A percentile compares a stretch with the other conserved stretches of the same genome.
Conservation (phyloP, 139 green algal species). For the Chlorella vulgaris region DNA sequence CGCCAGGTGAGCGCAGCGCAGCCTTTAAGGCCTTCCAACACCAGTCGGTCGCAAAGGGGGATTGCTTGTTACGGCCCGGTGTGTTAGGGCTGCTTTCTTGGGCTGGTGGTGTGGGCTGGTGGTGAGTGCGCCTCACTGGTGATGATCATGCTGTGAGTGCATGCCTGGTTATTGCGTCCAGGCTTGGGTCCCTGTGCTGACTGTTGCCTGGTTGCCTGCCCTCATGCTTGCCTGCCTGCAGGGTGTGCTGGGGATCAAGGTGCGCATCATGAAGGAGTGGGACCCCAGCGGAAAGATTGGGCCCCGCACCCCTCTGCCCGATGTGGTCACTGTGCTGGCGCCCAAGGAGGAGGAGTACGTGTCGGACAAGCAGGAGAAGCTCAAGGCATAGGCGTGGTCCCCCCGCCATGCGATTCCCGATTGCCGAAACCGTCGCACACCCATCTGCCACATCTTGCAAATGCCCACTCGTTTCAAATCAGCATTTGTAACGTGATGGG, state of each 20-base stretch:
- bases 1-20: constrained; percentile 76
- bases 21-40: background rate
- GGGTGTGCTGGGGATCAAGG: constrained; percentile 97
- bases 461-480: no score
- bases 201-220: background rate
- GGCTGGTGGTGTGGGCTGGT: background rate
- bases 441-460: no score
- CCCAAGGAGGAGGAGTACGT: constrained; percentile 79
- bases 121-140: no score
- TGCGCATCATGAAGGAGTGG: constrained; percentile 98
- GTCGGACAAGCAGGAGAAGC: constrained; percentile 42
- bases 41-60: background rate
- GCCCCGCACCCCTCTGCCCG: constrained; percentile 91
- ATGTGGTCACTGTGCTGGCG: constrained; percentile 91
- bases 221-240: background rate
- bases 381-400: constrained; percentile 26
- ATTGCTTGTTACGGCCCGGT: no score
- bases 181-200: background rate
- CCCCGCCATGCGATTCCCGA: no score
- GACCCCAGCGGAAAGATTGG: constrained; percentile 96
- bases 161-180: background rate
- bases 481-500: no score
- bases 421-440: no score
- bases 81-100: background rate
- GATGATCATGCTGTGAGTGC: no score